phyloP scores from a whole-genome alignment of 148 eudicot genomes.

The Talinum fruticosum region DNA sequence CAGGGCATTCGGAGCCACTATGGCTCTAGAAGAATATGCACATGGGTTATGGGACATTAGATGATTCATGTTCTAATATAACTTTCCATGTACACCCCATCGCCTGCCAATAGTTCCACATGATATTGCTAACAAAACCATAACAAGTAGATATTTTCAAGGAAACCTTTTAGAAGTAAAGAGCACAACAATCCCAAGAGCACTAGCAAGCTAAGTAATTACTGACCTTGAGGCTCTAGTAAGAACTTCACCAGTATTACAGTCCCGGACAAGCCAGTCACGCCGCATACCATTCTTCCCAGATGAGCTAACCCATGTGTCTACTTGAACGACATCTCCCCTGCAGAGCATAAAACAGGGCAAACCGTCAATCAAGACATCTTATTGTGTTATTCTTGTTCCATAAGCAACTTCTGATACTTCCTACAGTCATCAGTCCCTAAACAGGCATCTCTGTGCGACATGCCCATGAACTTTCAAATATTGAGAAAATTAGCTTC shows the following conservation, averaged over 20 bases:
- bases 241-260: slow-evolving; percentile 72
- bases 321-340: slow-evolving; percentile 98
- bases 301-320: slow-evolving; percentile 88
- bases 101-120: not conserved
- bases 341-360: slow-evolving; percentile 35
- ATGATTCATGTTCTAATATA: not conserved
- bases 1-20: not conserved
- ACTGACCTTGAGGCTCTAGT: slow-evolving; percentile 90
- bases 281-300: slow-evolving; percentile 98
- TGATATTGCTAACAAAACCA: not conserved
- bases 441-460: not conserved
- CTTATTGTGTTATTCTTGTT: not conserved
- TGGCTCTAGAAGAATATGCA: not conserved
- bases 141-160: not conserved
- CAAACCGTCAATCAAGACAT: not conserved
- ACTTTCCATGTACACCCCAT: not conserved
- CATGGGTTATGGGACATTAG: not conserved
- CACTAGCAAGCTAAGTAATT: not conserved
- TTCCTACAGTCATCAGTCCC: not conserved
- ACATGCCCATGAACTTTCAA: not conserved
- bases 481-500: not conserved
- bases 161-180: not conserved
- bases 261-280: slow-evolving; percentile 83
- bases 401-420: not conserved
- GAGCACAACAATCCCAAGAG: not conserved